Evolutionary conservation across 495 filamentous ascomycete genomes (phyloP), one percentile per base, ranked within the genome.

Genomic region (Aspergillus incahuasiensis): DNA sequence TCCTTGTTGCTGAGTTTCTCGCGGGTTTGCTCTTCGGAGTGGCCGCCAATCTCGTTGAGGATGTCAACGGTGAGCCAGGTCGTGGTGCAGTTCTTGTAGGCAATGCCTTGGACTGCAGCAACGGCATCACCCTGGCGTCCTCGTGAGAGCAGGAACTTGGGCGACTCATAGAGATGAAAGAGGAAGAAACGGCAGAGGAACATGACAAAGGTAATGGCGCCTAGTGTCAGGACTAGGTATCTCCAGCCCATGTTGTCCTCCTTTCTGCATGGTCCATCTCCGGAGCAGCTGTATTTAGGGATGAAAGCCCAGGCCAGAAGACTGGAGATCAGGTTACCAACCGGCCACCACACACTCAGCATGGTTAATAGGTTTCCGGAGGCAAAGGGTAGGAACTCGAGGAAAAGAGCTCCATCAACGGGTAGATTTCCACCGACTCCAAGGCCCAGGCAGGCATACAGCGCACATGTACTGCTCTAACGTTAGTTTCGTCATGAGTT

Each of bases 111-210:
- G 2, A 91, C 82, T 8, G 87, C 74, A 12, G 79, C 75, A 11
- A 91, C 88, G 18, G 89, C 90, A 38, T 88, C 80, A n/a, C 80
- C 79, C 59, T 91, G 86, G 19, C 78, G 73, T 3, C 87, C 88
- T 40, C 83, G 80, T 2, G 84, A 84, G 66, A 92, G 85, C 30
- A 91, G 66, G 63, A 80, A 92, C 68, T 92, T 95, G 21, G 90
- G 90, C 6, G 85, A 89, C 68, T 94, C 90, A 65, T 82, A 89
- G 16, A 95, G 80, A 34, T 85, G 84, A 70, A 95, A 95, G 48
- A 83, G 72, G 57, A 88, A 77, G 71, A 91, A 90, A 6, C 90
- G 87, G 25, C 83, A 68, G 43, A 84, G 48, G 66, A 90, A 92
- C 75, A 82, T 80, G 52, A 79, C 51, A 25, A 92, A 74, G 1